Percentiles rank a stretch among this genome's conserved stretches.
These are phyloP conservation scores for Solanum microdontum DNA, from an alignment of 257 asterid genomes.

Conservation along the genomic window DNA sequence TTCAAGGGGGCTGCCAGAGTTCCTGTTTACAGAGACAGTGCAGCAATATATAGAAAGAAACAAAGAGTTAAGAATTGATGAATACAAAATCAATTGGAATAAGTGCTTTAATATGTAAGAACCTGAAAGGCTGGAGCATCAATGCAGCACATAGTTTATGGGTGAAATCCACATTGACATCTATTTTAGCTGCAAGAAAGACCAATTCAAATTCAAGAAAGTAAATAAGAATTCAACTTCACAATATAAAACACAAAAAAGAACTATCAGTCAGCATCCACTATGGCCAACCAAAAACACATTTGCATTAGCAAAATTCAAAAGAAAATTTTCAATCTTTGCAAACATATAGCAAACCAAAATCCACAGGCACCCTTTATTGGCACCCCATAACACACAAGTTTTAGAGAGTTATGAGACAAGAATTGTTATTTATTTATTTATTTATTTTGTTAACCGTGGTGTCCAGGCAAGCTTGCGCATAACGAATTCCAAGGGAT, in stretches of 20 bases:
- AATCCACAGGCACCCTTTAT: not conserved
- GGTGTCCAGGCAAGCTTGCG: not conserved
- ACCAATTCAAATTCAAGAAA: not conserved
- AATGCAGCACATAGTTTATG: slow-evolving; percentile 86
- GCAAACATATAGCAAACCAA: not conserved
- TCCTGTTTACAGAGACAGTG: slow-evolving; percentile 34
- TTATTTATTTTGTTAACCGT: not conserved
- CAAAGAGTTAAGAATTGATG: not conserved
- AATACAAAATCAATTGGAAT: not conserved
- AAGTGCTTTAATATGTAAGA: not conserved
- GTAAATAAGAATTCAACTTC: not conserved
- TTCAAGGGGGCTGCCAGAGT: slow-evolving; percentile 68
- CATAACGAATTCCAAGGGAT: not conserved
- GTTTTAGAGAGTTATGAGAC: not conserved
- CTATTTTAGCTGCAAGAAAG: slow-evolving; percentile 73
- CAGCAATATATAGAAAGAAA: slow-evolving; percentile 5
- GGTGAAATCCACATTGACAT: slow-evolving; percentile 91
- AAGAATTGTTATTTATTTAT: not conserved
- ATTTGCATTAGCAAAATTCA: not conserved
- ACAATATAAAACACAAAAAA: not conserved
- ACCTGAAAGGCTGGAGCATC: slow-evolving; percentile 86
- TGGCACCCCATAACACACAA: not conserved
- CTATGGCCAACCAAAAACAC: not conserved
- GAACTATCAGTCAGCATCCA: not conserved
- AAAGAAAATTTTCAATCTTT: not conserved